These are phyloP conservation scores for Boletus eberwhitei DNA, from an alignment of 768 basidiomycete species.

Conservation along the genomic window DNA sequence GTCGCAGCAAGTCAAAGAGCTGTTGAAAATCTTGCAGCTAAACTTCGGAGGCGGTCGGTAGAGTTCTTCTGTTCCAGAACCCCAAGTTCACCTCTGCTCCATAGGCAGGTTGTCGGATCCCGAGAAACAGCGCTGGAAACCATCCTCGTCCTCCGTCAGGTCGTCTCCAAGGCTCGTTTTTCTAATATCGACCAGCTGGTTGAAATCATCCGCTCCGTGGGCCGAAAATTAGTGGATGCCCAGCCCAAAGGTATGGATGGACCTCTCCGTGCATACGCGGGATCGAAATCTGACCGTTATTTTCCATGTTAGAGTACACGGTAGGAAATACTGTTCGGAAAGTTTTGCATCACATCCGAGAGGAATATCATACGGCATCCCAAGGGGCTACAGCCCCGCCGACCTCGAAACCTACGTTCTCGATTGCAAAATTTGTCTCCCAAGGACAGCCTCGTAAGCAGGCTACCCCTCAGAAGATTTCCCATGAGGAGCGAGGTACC, in stretches of 20 bases:
- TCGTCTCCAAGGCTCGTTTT: conserved; percentile 84
- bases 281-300: conserved; percentile 7
- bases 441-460: conserved; percentile 65
- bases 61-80: conserved; percentile 35
- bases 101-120: conserved; percentile 89
- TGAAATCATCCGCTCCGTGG: conserved; percentile 73
- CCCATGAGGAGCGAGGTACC: conserved; percentile 49
- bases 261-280: conserved; percentile 3
- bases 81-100: conserved; percentile 1
- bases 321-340: conserved; percentile 94
- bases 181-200: conserved; percentile 84
- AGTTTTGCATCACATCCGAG: conserved; percentile 88
- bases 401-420: conserved; percentile 47
- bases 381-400: conserved; percentile 40
- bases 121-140: conserved; percentile 88
- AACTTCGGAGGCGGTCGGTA: conserved; percentile 68
- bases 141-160: conserved; percentile 80
- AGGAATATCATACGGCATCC: conserved; percentile 87
- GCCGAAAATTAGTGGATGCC: conserved; percentile 78
- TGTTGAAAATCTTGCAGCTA: conserved; percentile 68
- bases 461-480: conserved; percentile 37
- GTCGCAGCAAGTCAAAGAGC: conserved; percentile 47
- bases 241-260: conserved; percentile 82
- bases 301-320: conserved; percentile 67
- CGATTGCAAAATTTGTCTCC: conserved; percentile 80